Conservation (phyloP, 202 grass and related monocot species). For the Dendrocalamus latiflorus region DNA sequence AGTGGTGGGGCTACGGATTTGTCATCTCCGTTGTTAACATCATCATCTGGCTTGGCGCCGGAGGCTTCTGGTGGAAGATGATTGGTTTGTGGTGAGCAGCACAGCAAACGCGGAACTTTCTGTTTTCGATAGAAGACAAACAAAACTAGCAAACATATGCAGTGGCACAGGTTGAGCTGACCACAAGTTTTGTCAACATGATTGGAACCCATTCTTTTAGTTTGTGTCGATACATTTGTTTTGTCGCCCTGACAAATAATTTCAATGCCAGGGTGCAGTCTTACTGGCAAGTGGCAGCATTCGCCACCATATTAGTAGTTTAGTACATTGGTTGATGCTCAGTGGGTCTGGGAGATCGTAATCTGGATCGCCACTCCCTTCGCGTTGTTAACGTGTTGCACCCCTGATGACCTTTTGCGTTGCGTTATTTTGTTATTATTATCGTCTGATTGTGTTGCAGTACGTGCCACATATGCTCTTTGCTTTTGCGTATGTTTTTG, state of each 20-base stretch:
- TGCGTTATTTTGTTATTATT: not conserved
- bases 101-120: not conserved
- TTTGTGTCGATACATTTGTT: conserved; percentile 38
- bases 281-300: conserved; percentile 5
- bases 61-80: conserved; percentile 98
- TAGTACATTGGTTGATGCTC: not conserved
- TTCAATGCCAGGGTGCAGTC: conserved; percentile 28
- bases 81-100: conserved; percentile 83
- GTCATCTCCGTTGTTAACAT: conserved; percentile 82
- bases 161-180: conserved; percentile 15
- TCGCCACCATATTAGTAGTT: not conserved
- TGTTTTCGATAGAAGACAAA: not conserved
- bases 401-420: not conserved
- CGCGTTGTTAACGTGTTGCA: not conserved
- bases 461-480: not conserved
- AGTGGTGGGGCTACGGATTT: conserved; percentile 97
- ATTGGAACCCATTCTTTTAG: conserved; percentile 37
- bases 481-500: not conserved
- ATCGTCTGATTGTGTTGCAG: not conserved
- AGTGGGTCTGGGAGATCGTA: not conserved
- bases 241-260: not conserved
- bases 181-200: conserved; percentile 53
- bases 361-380: not conserved
- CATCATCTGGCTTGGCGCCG: conserved; percentile 79
- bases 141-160: conserved; percentile 24